These are phyloP conservation scores for Orbilia ellipsospora DNA, from an alignment of 2,329 filamentous ascomycete genomes.

Conservation along the genomic window DNA sequence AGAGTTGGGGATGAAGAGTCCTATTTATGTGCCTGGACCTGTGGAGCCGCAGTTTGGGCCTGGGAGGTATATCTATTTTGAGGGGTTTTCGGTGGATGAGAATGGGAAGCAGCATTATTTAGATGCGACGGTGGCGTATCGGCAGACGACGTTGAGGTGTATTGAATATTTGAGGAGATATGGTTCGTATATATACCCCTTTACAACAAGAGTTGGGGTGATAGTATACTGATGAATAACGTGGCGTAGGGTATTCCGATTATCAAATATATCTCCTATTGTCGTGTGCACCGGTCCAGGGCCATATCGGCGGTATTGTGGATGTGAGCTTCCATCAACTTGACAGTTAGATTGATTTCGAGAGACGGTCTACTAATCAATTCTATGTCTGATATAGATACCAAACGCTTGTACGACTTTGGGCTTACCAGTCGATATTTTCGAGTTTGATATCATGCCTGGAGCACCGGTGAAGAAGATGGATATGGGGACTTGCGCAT, in stretches of 20 bases:
- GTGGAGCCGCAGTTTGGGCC: slow-evolving; percentile 90
- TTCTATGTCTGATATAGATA: slow-evolving; percentile 65
- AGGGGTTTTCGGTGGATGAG: slow-evolving; percentile 90
- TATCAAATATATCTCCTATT: slow-evolving; percentile 87
- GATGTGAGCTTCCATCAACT: slow-evolving; percentile 65
- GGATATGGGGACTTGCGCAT: slow-evolving; percentile 79
- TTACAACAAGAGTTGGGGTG: neutral
- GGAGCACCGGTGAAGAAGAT: slow-evolving; percentile 70
- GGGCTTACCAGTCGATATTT: slow-evolving; percentile 90
- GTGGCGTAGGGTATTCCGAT: slow-evolving; percentile 27
- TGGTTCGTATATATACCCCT: slow-evolving; percentile 63
- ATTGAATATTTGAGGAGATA: slow-evolving; percentile 84
- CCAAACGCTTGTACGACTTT: slow-evolving; percentile 92
- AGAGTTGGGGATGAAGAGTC: slow-evolving; percentile 80
- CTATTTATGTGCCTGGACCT: slow-evolving; percentile 85
- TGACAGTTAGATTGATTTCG: neutral
- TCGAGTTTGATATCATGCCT: slow-evolving; percentile 89
- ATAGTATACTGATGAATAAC: neutral
- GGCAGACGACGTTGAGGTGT: slow-evolving; percentile 74
- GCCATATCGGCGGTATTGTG: slow-evolving; percentile 87
- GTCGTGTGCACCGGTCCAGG: slow-evolving; percentile 86
- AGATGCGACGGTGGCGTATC: slow-evolving; percentile 86
- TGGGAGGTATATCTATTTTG: slow-evolving; percentile 82
- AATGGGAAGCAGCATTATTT: slow-evolving; percentile 89
- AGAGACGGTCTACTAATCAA: slow-evolving; percentile 6